Evolutionary conservation across 2,329 filamentous ascomycete species (phyloP), one percentile per base, ranked within the genome.

Genomic region (Sporothrix brasiliensis): DNA sequence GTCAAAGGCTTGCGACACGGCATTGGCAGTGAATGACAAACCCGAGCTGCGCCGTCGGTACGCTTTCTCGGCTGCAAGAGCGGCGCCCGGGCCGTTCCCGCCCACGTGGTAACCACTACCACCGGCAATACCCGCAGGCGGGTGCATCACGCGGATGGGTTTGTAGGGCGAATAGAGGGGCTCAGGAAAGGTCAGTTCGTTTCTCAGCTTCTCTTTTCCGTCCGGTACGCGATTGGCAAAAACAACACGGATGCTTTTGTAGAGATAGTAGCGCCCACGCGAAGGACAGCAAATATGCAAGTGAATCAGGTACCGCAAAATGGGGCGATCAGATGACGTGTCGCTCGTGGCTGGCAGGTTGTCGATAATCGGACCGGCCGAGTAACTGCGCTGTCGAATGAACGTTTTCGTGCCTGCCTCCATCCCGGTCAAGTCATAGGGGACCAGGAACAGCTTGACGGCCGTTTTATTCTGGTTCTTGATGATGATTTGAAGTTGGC

Each of bases 401-500:
- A 98, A 98, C 0, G 95, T 99, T 80, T 98, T 98, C 19, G 93
- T 96, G 0, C 93, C 93, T 0, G 93, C 87, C 73, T 95, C 91
- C 94, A 99, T 99, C 67, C 93, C 94, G 0, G 88, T 86, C 1
- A 99, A 83, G 77, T 98, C 93, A 75, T 98, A 99, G 0, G 94
- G 95, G 2, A 99, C 88, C 30, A 98, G 85, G 75, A 98, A 98
- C 0, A 99, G 84, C 79, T 99, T 98, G 69, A 98, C 94, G 0
- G 95, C 95, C 3, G 95, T 98, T 78, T 98, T 98, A 81, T 98
- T 97, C 19, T 94, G 94, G 76, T 98, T 99, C 79, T 98, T 98
- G 78, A 99, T 92, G 73, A 99, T 91, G 73, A 99, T 97, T 76
- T 99, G 95, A 16, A 99, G 84, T 79, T 98, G 95, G 0, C 95